These are phyloP conservation scores for Neofusicoccum kwambonambiense DNA, from an alignment of 2,329 filamentous ascomycete species.

Conservation along the genomic window DNA sequence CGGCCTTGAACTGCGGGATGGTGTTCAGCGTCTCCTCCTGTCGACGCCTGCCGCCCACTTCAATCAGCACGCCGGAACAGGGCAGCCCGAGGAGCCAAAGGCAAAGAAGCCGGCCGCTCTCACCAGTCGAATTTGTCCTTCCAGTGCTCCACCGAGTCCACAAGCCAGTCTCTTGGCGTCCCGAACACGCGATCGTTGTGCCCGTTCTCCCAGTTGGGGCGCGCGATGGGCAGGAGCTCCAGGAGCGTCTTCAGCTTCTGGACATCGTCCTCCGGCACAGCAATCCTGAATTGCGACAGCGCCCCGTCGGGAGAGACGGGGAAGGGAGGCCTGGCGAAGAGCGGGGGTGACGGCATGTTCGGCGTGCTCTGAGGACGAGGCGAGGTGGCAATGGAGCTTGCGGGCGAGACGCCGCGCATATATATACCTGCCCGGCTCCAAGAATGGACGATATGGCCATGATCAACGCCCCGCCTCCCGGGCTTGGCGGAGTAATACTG, in stretches of 20 bases:
- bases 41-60: conserved; percentile 29
- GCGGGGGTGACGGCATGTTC: background rate
- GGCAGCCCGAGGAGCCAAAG: background rate
- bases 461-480: no score
- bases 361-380: background rate
- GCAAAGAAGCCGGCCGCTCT: background rate
- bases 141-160: conserved; percentile 31
- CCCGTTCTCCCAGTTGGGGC: conserved; percentile 31
- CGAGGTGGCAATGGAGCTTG: background rate
- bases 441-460: no score
- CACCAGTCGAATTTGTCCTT: conserved; percentile 35
- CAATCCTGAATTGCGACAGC: background rate
- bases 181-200: conserved; percentile 25
- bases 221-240: conserved; percentile 30
- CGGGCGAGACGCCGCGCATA: background rate
- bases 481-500: no score
- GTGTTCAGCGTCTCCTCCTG: conserved; percentile 47
- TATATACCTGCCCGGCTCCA: no score
- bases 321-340: background rate
- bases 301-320: background rate
- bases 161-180: conserved; percentile 32
- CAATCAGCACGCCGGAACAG: background rate
- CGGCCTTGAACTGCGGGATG: conserved; percentile 50
- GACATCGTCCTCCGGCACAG: conserved; percentile 26
- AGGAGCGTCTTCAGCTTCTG: conserved; percentile 32